Conservation (phyloP, 768 basidiomycete genomes). For the Mycena crocata region DNA sequence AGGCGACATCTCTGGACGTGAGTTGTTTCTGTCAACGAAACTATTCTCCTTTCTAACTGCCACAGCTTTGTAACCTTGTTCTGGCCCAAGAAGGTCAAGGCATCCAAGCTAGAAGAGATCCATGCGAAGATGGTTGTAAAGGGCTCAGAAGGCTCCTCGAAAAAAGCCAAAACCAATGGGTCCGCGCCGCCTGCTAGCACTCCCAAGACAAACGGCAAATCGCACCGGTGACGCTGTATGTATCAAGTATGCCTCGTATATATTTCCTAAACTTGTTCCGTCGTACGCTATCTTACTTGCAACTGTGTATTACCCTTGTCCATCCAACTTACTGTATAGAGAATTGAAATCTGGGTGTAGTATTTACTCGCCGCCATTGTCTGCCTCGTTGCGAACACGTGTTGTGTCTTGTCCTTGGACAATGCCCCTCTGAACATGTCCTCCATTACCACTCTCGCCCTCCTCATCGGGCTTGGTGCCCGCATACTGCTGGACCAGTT, state of each 20-base stretch:
- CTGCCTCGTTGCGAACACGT: background rate
- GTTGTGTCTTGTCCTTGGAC: background rate
- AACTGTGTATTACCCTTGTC: conserved; percentile 26
- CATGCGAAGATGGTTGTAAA: conserved; percentile 97
- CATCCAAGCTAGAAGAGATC: conserved; percentile 92
- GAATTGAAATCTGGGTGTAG: conserved; percentile 19
- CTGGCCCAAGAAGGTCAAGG: conserved; percentile 98
- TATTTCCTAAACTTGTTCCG: conserved; percentile 16
- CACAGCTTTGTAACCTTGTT: conserved; percentile 92
- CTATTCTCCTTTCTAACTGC: conserved; percentile 10
- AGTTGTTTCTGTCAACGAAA: conserved; percentile 49
- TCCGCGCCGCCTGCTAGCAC: conserved; percentile 5
- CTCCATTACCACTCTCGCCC: conserved; percentile 48
- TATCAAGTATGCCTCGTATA: conserved; percentile 25
- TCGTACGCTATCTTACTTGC: conserved; percentile 31
- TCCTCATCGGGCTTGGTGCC: conserved; percentile 80
- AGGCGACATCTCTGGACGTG: conserved; percentile 96
- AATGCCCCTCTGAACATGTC: background rate
- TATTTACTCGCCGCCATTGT: conserved; percentile 20
- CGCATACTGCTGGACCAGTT: conserved; percentile 75
- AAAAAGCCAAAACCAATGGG: conserved; percentile 56
- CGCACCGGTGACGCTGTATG: conserved; percentile 59
- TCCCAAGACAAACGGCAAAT: conserved; percentile 56
- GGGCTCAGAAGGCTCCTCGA: conserved; percentile 62
- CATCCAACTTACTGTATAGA: conserved; percentile 33